Conservation (phyloP, 1,284 basidiomycete genomes). For the Ceraceosorus guamensis region DNA sequence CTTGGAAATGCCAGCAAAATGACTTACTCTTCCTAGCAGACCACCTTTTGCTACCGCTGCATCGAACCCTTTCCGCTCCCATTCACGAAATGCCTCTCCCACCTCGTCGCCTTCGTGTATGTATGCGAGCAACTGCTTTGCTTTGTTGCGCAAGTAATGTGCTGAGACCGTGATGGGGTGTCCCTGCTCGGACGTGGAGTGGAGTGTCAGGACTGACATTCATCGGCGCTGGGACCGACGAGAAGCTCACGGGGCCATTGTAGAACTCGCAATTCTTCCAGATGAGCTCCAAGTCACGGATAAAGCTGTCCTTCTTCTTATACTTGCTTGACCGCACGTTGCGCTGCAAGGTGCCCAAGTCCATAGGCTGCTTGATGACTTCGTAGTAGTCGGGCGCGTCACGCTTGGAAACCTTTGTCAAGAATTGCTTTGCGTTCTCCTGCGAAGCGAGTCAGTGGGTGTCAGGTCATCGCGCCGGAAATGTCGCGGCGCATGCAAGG, state of each 20-base stretch:
- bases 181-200: not conserved
- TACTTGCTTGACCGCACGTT: slow-evolving; percentile 81
- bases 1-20: too few relatives aligned
- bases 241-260: slow-evolving; percentile 75
- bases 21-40: too few relatives aligned
- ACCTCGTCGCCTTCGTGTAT: slow-evolving; percentile 76
- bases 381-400: slow-evolving; percentile 49
- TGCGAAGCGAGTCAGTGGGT: slow-evolving; percentile 5
- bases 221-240: slow-evolving; percentile 60
- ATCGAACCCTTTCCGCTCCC: slow-evolving; percentile 18
- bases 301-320: slow-evolving; percentile 88
- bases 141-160: slow-evolving; percentile 41
- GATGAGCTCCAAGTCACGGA: slow-evolving; percentile 85
- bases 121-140: slow-evolving; percentile 64
- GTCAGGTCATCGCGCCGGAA: too few relatives aligned
- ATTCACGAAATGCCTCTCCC: slow-evolving; percentile 36
- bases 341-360: slow-evolving; percentile 81
- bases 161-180: not conserved
- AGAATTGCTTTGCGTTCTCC: slow-evolving; percentile 45
- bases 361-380: slow-evolving; percentile 59
- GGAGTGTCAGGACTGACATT: slow-evolving; percentile 59
- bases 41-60: too few relatives aligned
- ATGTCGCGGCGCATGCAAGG: not conserved
- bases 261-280: slow-evolving; percentile 93
- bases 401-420: slow-evolving; percentile 42